phyloP scores from a whole-genome alignment of 768 basidiomycete species.

The Lactarius tabidus region DNA sequence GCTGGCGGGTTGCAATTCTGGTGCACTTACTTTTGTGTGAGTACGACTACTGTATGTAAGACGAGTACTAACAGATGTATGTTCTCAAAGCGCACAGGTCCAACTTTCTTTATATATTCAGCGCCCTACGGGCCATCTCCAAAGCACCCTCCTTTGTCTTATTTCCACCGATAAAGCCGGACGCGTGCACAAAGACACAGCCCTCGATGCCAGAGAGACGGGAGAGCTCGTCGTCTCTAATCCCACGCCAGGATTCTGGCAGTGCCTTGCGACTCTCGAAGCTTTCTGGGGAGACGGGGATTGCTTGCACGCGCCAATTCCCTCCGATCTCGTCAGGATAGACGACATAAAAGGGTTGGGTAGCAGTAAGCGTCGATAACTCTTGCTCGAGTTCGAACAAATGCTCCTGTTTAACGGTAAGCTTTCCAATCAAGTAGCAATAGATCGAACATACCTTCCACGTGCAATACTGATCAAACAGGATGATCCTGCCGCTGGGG shows the following conservation, averaged over 20 bases:
- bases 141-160: slow-evolving; percentile 87
- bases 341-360: slow-evolving; percentile 74
- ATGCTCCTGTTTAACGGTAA: slow-evolving; percentile 58
- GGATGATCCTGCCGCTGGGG: slow-evolving; percentile 68
- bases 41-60: background rate
- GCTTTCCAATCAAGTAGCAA: background rate
- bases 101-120: slow-evolving; percentile 34
- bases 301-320: slow-evolving; percentile 91
- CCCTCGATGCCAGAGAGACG: slow-evolving; percentile 70
- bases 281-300: slow-evolving; percentile 74
- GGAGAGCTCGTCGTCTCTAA: slow-evolving; percentile 80
- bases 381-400: slow-evolving; percentile 82
- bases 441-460: slow-evolving; percentile 64
- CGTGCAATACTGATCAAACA: slow-evolving; percentile 76
- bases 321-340: slow-evolving; percentile 78
- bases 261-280: slow-evolving; percentile 90
- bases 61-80: background rate
- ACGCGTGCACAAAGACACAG: slow-evolving; percentile 90
- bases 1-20: too few relatives aligned
- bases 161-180: slow-evolving; percentile 96
- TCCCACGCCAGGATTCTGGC: slow-evolving; percentile 90
- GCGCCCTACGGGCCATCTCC: slow-evolving; percentile 66
- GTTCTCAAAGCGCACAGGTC: background rate
- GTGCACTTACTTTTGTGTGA: background rate
- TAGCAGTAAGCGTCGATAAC: slow-evolving; percentile 39